Evolutionary conservation across 2,329 filamentous ascomycete genomes (phyloP).

Genomic region (Ophiocordyceps robertsii): DNA sequence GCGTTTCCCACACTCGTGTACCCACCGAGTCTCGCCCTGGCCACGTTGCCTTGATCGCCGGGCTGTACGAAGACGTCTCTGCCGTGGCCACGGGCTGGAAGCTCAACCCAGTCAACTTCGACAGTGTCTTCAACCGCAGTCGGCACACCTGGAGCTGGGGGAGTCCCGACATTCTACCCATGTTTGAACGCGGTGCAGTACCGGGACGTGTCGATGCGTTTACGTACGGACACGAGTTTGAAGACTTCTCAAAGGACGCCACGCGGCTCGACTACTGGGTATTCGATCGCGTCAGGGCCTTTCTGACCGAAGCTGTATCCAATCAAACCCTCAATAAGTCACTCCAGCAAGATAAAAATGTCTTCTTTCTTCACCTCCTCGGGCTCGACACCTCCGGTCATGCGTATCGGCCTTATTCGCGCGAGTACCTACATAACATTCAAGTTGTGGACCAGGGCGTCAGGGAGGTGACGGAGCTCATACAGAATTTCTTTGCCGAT

Average conservation of each 20-base stretch:
- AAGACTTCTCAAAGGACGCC: conserved; percentile 81
- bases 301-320: conserved; percentile 68
- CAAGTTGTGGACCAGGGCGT: conserved; percentile 88
- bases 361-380: conserved; percentile 91
- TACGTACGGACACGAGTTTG: conserved; percentile 69
- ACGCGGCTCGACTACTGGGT: conserved; percentile 83
- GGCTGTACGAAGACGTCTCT: conserved; percentile 94
- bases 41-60: conserved; percentile 92
- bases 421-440: conserved; percentile 89
- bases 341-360: conserved; percentile 69
- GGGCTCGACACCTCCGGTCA: conserved; percentile 89
- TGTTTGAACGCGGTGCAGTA: conserved; percentile 91
- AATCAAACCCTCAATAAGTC: conserved; percentile 63
- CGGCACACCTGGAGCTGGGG: conserved; percentile 99
- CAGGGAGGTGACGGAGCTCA: conserved; percentile 64
- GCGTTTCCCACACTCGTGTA: conserved; percentile 91
- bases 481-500: conserved; percentile 75
- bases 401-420: conserved; percentile 76
- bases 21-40: conserved; percentile 93
- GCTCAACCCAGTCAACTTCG: conserved; percentile 93
- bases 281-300: conserved; percentile 78
- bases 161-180: conserved; percentile 89
- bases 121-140: conserved; percentile 96
- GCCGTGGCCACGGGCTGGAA: conserved; percentile 98
- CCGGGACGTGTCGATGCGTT: conserved; percentile 79